Percentiles rank a stretch among this genome's conserved stretches.
These are phyloP conservation scores for Fistulinella cinereoalba DNA, from an alignment of 1,284 basidiomycete species.

Conservation along the genomic window DNA sequence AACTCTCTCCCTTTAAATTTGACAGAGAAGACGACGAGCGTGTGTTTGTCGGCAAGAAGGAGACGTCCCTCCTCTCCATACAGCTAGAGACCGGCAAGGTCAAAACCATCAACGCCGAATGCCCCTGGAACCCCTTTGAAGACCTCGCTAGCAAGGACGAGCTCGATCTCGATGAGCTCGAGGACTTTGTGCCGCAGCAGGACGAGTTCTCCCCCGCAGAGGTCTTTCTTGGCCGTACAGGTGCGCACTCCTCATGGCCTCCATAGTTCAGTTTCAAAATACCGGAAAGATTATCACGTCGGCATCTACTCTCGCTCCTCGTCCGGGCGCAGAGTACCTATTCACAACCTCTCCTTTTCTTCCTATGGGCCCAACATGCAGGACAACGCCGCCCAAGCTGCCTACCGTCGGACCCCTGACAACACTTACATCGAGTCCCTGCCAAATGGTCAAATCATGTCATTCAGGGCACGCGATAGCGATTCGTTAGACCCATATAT, in stretches of 20 bases:
- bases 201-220: slow-evolving; percentile 47
- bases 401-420: slow-evolving; percentile 71
- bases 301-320: slow-evolving; percentile 55
- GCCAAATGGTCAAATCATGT: slow-evolving; percentile 71
- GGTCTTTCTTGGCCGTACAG: slow-evolving; percentile 79
- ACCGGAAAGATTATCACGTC: slow-evolving; percentile 63
- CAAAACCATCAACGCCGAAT: slow-evolving; percentile 74
- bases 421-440: slow-evolving; percentile 75
- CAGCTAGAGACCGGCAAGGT: slow-evolving; percentile 82
- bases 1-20: slow-evolving; percentile 82
- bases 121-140: slow-evolving; percentile 70
- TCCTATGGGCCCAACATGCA: slow-evolving; percentile 83
- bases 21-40: slow-evolving; percentile 61
- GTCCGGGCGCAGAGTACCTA: slow-evolving; percentile 41
- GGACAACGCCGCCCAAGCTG: slow-evolving; percentile 59
- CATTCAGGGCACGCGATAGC: slow-evolving; percentile 52
- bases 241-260: slow-evolving; percentile 42
- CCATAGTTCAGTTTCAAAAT: slow-evolving; percentile 6
- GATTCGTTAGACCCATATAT: slow-evolving; percentile 25
- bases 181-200: slow-evolving; percentile 47
- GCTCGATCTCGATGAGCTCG: slow-evolving; percentile 65
- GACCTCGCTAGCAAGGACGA: slow-evolving; percentile 47
- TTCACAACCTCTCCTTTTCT: slow-evolving; percentile 79
- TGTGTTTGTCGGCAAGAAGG: slow-evolving; percentile 83
- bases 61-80: slow-evolving; percentile 76